Conservation (phyloP, 148 eudicot genomes). For the Vaccinium darrowii region DNA sequence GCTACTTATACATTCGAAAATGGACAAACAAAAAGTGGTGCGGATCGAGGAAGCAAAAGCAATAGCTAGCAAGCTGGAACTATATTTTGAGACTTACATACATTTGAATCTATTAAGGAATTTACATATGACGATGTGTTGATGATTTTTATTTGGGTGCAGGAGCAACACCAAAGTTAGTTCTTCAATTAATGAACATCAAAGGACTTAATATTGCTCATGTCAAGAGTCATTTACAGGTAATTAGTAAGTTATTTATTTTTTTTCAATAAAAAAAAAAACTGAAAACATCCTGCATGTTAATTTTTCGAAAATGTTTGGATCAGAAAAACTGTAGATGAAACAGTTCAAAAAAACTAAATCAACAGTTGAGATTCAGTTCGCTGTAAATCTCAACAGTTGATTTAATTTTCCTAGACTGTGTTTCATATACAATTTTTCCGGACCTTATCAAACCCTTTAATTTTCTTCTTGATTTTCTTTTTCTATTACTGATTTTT, state of each 20-base stretch:
- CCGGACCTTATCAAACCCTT: no score
- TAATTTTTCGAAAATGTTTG: neutral
- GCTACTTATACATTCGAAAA: neutral
- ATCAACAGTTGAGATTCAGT: no score
- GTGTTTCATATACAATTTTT: no score
- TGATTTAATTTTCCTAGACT: no score
- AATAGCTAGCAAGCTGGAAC: neutral
- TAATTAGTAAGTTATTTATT: no score
- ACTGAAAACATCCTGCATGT: neutral
- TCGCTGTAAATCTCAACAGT: no score
- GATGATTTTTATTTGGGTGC: conserved; percentile 20
- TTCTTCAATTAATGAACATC: conserved; percentile 80
- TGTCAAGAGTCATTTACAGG: conserved; percentile 96
- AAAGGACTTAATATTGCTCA: conserved; percentile 85
- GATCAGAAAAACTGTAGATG: no score
- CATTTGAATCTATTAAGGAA: neutral
- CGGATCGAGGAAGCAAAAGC: neutral
- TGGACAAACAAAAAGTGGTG: neutral
- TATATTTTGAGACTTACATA: neutral
- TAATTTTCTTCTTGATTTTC: no score
- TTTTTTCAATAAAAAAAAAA: neutral
- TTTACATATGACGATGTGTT: neutral
- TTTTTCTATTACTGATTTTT: neutral
- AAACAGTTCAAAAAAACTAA: no score
- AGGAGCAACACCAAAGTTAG: conserved; percentile 91